Evolutionary conservation across 2,329 filamentous ascomycete genomes (phyloP), one percentile per base, ranked within the genome.

Genomic region (Penicillium sp.): DNA sequence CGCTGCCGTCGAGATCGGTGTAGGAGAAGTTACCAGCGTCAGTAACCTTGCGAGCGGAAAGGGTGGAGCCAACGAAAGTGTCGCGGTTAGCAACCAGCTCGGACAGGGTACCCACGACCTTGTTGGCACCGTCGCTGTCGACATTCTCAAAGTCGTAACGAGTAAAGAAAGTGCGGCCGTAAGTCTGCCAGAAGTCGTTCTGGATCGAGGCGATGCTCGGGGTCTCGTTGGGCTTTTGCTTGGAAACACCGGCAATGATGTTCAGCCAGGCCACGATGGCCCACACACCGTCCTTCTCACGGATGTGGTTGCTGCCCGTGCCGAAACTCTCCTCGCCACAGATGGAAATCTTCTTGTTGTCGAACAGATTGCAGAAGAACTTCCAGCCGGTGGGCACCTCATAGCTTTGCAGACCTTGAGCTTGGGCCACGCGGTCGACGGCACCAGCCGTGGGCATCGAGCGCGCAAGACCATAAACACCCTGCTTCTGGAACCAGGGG

Each of bases 331-430:
- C 92, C 70, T 98, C 92, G 42, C 92, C 92, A 62, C 92, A 98
- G 64, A 98, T 98, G 59, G 92, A 95, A 61, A 95, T 83, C 76
- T 94, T 95, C 70, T 94, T 75, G 50, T 86, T 84, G 60, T 95
- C 89, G 58, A 95, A 95, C 41, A 95, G 77, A 56, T 88, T 87
- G 62, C 89, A 95, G 80, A 95, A 95, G 76, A 95, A 95, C 69
- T 95, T 95, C 92, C 92, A 98, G 57, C 92, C 92, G 1, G 92
- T 98, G 25, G 92, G 92, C 1, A 98, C 92, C 69, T 98, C 92
- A 70, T 98, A 98, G 69, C 80, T 84, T 70, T 86, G 73, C 28
- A 98, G 77, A 23, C 85, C 85, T 72, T 95, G 90, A 59, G 87
- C 88, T 77, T 95, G 86, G 54, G 92, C 92, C 27, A 98, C 92